phyloP scores from a whole-genome alignment of 2,329 filamentous ascomycete genomes.

The Penicillium sumatraense region DNA sequence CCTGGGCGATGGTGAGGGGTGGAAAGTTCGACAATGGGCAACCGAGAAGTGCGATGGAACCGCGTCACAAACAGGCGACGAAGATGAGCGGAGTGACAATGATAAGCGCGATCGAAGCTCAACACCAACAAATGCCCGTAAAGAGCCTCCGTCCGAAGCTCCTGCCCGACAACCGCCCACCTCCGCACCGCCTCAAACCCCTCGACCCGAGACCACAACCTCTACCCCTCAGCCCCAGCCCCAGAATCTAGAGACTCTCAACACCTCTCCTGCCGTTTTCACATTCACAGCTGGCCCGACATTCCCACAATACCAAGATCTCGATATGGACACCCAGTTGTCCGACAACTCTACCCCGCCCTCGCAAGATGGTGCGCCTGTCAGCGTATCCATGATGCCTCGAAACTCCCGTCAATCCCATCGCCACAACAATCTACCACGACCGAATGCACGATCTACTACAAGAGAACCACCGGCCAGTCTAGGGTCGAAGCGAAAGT shows the following conservation, averaged over 20 bases:
- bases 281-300: slow-evolving; percentile 50
- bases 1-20: slow-evolving; percentile 76
- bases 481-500: slow-evolving; percentile 54
- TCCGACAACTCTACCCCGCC: slow-evolving; percentile 39
- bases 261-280: slow-evolving; percentile 43
- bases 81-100: slow-evolving; percentile 47
- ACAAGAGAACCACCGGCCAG: slow-evolving; percentile 44
- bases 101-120: slow-evolving; percentile 44
- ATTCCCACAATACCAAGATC: slow-evolving; percentile 40
- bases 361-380: slow-evolving; percentile 38
- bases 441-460: slow-evolving; percentile 42
- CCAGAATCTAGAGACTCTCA: slow-evolving; percentile 28
- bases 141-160: slow-evolving; percentile 33
- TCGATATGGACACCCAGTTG: slow-evolving; percentile 50
- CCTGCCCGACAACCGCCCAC: slow-evolving; percentile 32
- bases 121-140: slow-evolving; percentile 40
- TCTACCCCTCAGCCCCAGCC: slow-evolving; percentile 25
- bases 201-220: slow-evolving; percentile 24
- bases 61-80: slow-evolving; percentile 44
- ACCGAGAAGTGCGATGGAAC: slow-evolving; percentile 52
- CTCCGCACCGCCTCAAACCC: slow-evolving; percentile 33
- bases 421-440: slow-evolving; percentile 43
- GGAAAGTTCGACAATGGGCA: slow-evolving; percentile 66
- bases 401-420: slow-evolving; percentile 46
- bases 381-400: slow-evolving; percentile 50